Evolutionary conservation across 1,284 basidiomycete genomes (phyloP).

Genomic region (Erythrobasidium hasegawianum): DNA sequence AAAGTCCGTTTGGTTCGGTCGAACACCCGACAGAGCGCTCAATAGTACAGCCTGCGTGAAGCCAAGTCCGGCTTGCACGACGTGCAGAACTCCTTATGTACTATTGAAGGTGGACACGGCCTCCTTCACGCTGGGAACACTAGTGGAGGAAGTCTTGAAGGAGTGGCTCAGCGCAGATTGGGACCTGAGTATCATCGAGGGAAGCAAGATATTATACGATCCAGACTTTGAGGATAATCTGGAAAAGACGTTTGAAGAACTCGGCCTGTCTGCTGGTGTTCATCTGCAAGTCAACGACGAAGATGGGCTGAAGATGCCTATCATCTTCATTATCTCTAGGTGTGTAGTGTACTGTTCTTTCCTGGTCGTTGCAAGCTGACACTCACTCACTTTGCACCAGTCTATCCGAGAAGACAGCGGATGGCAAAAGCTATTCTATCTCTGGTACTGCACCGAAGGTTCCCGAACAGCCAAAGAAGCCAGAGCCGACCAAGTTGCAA

Average conservation of each 20-base stretch:
- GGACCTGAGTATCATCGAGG: constrained; percentile 81
- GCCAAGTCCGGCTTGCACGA: constrained; percentile 71
- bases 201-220: constrained; percentile 73
- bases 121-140: constrained; percentile 64
- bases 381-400: too few species aligned
- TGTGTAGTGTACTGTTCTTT: too few species aligned
- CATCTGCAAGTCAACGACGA: constrained; percentile 85
- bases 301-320: constrained; percentile 54
- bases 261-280: constrained; percentile 68
- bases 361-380: too few species aligned
- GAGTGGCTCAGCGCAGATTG: constrained; percentile 49
- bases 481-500: neutral
- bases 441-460: constrained; percentile 7
- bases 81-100: constrained; percentile 82
- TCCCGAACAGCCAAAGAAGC: constrained; percentile 15
- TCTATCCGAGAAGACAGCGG: neutral
- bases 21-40: constrained; percentile 54
- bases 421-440: constrained; percentile 9
- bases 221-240: constrained; percentile 85
- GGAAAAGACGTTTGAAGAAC: constrained; percentile 64
- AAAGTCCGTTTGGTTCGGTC: constrained; percentile 41
- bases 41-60: constrained; percentile 51
- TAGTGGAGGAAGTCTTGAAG: constrained; percentile 61
- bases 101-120: constrained; percentile 66
- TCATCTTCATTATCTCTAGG: constrained; percentile 30